Evolutionary conservation across 441 rosid species (phyloP), one percentile per base, ranked within the genome.

Genomic region (Erodium moschatum): DNA sequence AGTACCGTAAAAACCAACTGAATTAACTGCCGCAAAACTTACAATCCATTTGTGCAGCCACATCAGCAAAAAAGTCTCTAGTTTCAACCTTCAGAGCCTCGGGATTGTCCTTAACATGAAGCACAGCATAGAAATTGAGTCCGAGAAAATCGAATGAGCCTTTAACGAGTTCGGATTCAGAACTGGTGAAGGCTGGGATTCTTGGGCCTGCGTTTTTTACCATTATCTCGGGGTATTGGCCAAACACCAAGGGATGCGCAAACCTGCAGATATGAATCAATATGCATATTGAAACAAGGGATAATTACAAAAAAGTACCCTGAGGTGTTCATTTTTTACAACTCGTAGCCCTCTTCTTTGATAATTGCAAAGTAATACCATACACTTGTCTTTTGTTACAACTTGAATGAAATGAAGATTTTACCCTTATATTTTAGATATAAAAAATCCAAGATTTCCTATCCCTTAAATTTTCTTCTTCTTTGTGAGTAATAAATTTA

Each of bases 151-250:
- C 74, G 0, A 12, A 16, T 16, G 78, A 70, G 24, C 74, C 70
- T 21, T 70, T 75, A 7, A 75, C 20, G 15, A 5, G 40, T 48
- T 64, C 27, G 6, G 78, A 75, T 71, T 75, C 74, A 12, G 16
- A 21, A 18, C 38, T 21, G n/a, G 70, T 67, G 60, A 75, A 75
- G 64, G 71, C 62, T 31, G 78, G 74, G 60, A 75, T 54, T 67
- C 78, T 62, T 0, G 74, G 70, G n/a, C 71, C 74, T 0, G 56
- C 74, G 13, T 61, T 75, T 64, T 62, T 75, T 29, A 70, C 67
- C 74, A 75, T 67, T 40, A 71, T 52, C 29, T 70, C 69, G 2
- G 78, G 78, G 33, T 67, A 75, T 56, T 70, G 71, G 12, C 78
- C 78, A 33, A 6, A 71, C 31, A 70, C 40, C 65, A 70, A 69